These are phyloP conservation scores for Catharanthus roseus DNA, from an alignment of 257 asterid genomes.

Conservation along the genomic window DNA sequence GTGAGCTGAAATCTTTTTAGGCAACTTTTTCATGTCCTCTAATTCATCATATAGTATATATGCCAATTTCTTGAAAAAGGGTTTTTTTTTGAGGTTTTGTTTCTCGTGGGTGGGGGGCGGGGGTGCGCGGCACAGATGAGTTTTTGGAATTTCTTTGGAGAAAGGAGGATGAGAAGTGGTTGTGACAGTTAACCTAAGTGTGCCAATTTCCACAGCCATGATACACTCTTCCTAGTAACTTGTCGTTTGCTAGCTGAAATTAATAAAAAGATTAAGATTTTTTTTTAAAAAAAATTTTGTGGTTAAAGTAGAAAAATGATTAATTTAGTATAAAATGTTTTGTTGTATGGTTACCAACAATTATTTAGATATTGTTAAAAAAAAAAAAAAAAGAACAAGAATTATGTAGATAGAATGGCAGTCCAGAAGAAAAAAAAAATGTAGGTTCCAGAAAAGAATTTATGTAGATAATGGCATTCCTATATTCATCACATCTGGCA, in stretches of 20 bases:
- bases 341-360: neutral
- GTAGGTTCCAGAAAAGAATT: too few relatives aligned
- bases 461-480: too few relatives aligned
- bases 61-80: conserved; percentile 21
- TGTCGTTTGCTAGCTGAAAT: neutral
- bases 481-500: neutral
- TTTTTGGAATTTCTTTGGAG: neutral
- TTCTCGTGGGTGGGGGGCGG: neutral
- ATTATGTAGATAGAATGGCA: too few relatives aligned
- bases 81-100: conserved; percentile 13
- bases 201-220: conserved; percentile 4
- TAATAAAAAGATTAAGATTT: neutral
- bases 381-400: too few relatives aligned
- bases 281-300: neutral
- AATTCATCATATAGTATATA: neutral
- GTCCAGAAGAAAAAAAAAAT: too few relatives aligned
- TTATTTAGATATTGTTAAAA: neutral
- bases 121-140: neutral
- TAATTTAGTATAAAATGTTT: neutral
- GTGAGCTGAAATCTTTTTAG: conserved; percentile 46
- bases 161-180: conserved; percentile 4
- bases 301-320: neutral
- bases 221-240: conserved; percentile 13
- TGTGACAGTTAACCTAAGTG: conserved; percentile 22
- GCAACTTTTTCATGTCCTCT: conserved; percentile 10